These are phyloP conservation scores for Malassezia pachydermatis DNA, from an alignment of 1,284 basidiomycete species.

Conservation along the genomic window DNA sequence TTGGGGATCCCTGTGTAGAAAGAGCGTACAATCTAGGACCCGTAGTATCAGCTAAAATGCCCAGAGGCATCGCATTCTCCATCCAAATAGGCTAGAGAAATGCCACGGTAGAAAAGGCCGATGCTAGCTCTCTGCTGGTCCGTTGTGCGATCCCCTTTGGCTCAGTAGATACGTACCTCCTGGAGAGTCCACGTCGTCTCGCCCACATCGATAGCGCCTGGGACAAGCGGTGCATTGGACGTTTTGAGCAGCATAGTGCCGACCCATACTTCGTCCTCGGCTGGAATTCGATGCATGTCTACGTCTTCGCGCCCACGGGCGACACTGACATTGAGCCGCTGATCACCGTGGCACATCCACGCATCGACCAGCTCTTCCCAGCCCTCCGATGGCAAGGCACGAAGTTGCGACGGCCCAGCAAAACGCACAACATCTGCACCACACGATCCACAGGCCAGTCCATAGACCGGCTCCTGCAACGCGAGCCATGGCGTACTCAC, in stretches of 20 bases:
- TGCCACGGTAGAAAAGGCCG: slow-evolving; percentile 8
- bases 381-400: slow-evolving; percentile 81
- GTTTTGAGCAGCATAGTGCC: slow-evolving; percentile 6
- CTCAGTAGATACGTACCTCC: slow-evolving; percentile 17
- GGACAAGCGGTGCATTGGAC: neutral
- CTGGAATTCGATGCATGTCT: neutral
- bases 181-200: neutral
- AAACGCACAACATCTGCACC: neutral
- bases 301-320: slow-evolving; percentile 8
- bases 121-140: slow-evolving; percentile 18
- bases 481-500: neutral
- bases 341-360: slow-evolving; percentile 95
- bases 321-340: slow-evolving; percentile 49
- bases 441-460: slow-evolving; percentile 6
- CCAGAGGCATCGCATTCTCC: slow-evolving; percentile 3
- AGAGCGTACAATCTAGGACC: slow-evolving; percentile 10
- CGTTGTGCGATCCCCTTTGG: too few relatives aligned
- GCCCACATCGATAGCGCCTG: neutral
- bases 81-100: neutral
- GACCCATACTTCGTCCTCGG: slow-evolving; percentile 8
- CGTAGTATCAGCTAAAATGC: slow-evolving; percentile 20
- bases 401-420: slow-evolving; percentile 51
- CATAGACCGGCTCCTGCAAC: neutral
- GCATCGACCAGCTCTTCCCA: slow-evolving; percentile 94
- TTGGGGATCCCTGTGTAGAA: slow-evolving; percentile 9